A percentile compares a stretch with the other conserved stretches of the same genome.
These are phyloP conservation scores for Colletotrichum lindemuthianum DNA, from an alignment of 2,329 filamentous ascomycete genomes.

Conservation along the genomic window DNA sequence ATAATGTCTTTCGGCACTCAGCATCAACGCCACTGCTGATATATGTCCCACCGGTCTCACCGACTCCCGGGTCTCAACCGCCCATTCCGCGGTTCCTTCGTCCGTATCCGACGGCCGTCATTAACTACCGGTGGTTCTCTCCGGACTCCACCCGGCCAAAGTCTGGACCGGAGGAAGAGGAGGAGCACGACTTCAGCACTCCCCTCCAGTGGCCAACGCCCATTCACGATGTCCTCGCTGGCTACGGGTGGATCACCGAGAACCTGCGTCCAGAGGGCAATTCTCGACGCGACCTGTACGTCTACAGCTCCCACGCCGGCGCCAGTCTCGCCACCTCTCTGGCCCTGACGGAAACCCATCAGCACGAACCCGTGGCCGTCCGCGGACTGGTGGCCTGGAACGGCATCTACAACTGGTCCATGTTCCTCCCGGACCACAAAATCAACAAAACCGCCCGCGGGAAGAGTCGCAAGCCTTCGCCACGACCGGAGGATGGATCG, in stretches of 20 bases:
- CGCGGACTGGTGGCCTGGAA: constrained; percentile 66
- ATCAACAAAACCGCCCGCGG: constrained; percentile 46
- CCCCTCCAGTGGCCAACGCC: constrained; percentile 63
- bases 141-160: constrained; percentile 28
- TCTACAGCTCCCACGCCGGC: constrained; percentile 68
- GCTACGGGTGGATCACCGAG: constrained; percentile 62
- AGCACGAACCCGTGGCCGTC: constrained; percentile 55
- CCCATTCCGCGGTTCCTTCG: constrained; percentile 54
- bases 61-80: constrained; percentile 39
- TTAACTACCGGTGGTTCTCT: constrained; percentile 68
- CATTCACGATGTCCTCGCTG: constrained; percentile 64
- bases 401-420: constrained; percentile 73
- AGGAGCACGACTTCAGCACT: constrained; percentile 32
- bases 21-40: constrained; percentile 59
- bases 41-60: constrained; percentile 63
- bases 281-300: constrained; percentile 53
- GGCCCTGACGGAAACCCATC: constrained; percentile 64
- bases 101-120: constrained; percentile 59
- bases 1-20: constrained; percentile 54
- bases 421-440: constrained; percentile 64
- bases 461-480: constrained; percentile 30
- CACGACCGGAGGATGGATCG: constrained; percentile 44
- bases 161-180: constrained; percentile 6
- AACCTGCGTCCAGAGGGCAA: constrained; percentile 52
- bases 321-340: constrained; percentile 66